Percentiles rank a stretch among this genome's conserved stretches.
These are phyloP conservation scores for Diaporthe capsici DNA, from an alignment of 2,329 filamentous ascomycete genomes.

Conservation along the genomic window DNA sequence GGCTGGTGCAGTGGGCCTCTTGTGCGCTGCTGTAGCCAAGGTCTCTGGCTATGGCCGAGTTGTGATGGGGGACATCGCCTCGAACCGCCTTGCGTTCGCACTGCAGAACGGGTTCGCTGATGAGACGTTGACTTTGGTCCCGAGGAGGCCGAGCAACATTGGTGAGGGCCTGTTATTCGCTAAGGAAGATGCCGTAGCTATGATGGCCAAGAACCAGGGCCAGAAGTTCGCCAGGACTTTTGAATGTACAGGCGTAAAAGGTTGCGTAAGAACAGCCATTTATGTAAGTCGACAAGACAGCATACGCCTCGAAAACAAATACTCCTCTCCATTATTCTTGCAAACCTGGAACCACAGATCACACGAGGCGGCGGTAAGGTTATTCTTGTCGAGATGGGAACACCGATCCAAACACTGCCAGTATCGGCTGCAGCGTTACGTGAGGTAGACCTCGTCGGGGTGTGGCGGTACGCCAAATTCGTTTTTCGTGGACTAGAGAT, in stretches of 20 bases:
- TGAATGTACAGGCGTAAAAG: not conserved
- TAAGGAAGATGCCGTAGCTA: slow-evolving; percentile 8
- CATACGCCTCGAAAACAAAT: not conserved
- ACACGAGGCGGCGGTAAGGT: slow-evolving; percentile 77
- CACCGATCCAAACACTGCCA: slow-evolving; percentile 74
- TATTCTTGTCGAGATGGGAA: slow-evolving; percentile 81
- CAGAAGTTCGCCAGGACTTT: not conserved
- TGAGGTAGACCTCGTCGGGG: slow-evolving; percentile 79
- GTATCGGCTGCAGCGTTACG: slow-evolving; percentile 76
- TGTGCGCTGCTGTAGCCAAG: slow-evolving; percentile 22
- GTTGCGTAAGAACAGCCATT: not conserved
- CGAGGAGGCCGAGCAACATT: not conserved
- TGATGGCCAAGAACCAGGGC: not conserved
- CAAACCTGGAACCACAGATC: slow-evolving; percentile 51
- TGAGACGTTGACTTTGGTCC: slow-evolving; percentile 41
- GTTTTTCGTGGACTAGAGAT: slow-evolving; percentile 61
- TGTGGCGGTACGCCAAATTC: slow-evolving; percentile 83
- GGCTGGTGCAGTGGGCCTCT: slow-evolving; percentile 24
- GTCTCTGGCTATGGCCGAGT: slow-evolving; percentile 4
- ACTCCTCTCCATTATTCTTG: no score
- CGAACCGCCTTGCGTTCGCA: slow-evolving; percentile 22
- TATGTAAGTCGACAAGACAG: not conserved
- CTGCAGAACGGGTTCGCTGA: slow-evolving; percentile 42
- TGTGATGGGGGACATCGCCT: slow-evolving; percentile 29
- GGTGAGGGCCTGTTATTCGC: slow-evolving; percentile 26